phyloP scores from a whole-genome alignment of 495 filamentous ascomycete species.

The Geopyxis carbonaria region DNA sequence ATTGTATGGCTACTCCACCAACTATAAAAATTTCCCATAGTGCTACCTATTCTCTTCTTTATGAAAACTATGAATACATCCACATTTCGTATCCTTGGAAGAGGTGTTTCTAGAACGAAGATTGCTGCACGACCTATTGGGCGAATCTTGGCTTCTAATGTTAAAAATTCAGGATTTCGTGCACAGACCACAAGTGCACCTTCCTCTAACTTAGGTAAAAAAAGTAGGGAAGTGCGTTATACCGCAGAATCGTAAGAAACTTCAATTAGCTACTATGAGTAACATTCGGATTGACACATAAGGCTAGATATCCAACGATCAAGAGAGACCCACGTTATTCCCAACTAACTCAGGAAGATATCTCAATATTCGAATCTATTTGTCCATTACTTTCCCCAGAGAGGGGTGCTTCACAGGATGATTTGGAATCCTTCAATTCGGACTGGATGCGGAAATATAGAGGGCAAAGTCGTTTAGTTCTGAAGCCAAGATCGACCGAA shows the following conservation, averaged over 20 bases:
- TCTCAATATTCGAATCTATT: constrained; percentile 57
- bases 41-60: no score
- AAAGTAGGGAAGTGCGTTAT: constrained; percentile 52
- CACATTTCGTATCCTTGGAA: no score
- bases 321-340: constrained; percentile 60
- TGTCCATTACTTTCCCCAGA: constrained; percentile 55
- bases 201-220: no score
- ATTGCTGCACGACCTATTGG: no score
- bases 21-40: no score
- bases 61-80: no score
- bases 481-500: constrained; percentile 65
- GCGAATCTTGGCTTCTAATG: no score
- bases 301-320: constrained; percentile 63
- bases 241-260: constrained; percentile 54
- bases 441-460: constrained; percentile 99
- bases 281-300: no score
- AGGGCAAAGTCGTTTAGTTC: constrained; percentile 67
- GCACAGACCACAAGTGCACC: no score
- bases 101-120: no score
- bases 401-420: constrained; percentile 45
- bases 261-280: constrained; percentile 2
- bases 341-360: constrained; percentile 55
- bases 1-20: background rate
- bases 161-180: no score
- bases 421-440: constrained; percentile 82